Conservation (phyloP, 2,329 filamentous ascomycete genomes). For the Fusarium hostae region DNA sequence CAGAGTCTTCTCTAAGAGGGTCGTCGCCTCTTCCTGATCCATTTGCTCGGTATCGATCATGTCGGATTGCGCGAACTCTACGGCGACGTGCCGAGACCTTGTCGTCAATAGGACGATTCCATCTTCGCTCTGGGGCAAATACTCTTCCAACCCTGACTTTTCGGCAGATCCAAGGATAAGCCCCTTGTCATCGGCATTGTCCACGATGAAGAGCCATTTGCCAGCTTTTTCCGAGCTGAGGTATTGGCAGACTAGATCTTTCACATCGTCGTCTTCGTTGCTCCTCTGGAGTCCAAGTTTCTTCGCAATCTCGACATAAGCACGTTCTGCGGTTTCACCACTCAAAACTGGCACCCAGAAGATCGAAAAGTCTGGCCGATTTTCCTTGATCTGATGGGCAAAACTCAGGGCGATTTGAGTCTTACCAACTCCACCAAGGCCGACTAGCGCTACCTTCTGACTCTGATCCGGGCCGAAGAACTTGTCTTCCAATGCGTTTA, state of each 20-base stretch:
- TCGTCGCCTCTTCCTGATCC: conserved; percentile 30
- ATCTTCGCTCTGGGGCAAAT: conserved; percentile 43
- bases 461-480: conserved; percentile 23
- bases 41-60: conserved; percentile 35
- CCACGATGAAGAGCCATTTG: conserved; percentile 57
- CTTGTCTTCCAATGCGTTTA: background rate
- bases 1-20: conserved; percentile 38
- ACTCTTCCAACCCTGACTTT: conserved; percentile 18
- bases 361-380: conserved; percentile 48
- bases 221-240: conserved; percentile 45
- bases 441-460: conserved; percentile 4
- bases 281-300: conserved; percentile 44
- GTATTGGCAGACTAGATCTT: conserved; percentile 48
- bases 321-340: conserved; percentile 47
- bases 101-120: conserved; percentile 41
- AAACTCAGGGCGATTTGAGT: conserved; percentile 53
- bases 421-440: conserved; percentile 53
- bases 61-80: background rate
- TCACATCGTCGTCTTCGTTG: conserved; percentile 50
- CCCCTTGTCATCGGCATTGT: conserved; percentile 56
- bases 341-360: conserved; percentile 54
- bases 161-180: conserved; percentile 42
- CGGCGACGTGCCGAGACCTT: conserved; percentile 8
- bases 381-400: conserved; percentile 43
- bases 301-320: conserved; percentile 49